Base-by-base conservation (phyloP, 2,329 filamentous ascomycete species). In the Camillea tinctor region DNA sequence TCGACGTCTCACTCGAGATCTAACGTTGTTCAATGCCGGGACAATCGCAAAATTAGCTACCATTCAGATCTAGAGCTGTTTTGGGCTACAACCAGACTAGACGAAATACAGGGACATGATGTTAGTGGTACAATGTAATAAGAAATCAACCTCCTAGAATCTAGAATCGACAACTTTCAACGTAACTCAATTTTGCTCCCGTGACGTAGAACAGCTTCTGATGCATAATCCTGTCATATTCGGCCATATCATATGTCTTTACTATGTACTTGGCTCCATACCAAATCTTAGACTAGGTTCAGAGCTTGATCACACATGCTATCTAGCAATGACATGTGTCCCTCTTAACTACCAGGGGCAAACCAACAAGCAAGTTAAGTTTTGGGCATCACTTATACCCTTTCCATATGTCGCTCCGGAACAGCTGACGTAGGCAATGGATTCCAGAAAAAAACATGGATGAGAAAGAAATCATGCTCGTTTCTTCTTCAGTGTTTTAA, bases 401-500 rank as follows among this genome's bases (percentile, higher is more conserved):
- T 11, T 44, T 44, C n/a, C 26, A 44, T 44, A 44, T 4, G 36
- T 15, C 2, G 6, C n/a, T n/a, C 36, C 13, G n/a, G 6, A 44
- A n/a, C 15, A 2, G 6, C 36, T 17, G 36, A 44, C 5, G 13
- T 44, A 44, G 13, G 17, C 36, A 44, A 44, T 17, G 11, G 36
- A n/a, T 36, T 56, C 13, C 26, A 30, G 26, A 30, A 30, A 11
- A 30, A 30, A 11, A 30, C 26, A 48, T 30, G 49, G 54, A 58
- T 57, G 54, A 55, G 55, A 23, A 53, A 48, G 48, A 58, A 57
- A 36, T 52, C 54, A 60, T 54, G 40, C 53, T 61, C 53, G 50
- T 61, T 36, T 58, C 24, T 48, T 56, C 19, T 48, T 54, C 59
- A 57, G 50, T 59, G 51, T 56, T 57, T 51, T 52, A 62, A 59